A percentile compares a stretch with the other conserved stretches of the same genome.
Conservation (phyloP, 2,329 filamentous ascomycete genomes). For the Monosporascus sp. region DNA sequence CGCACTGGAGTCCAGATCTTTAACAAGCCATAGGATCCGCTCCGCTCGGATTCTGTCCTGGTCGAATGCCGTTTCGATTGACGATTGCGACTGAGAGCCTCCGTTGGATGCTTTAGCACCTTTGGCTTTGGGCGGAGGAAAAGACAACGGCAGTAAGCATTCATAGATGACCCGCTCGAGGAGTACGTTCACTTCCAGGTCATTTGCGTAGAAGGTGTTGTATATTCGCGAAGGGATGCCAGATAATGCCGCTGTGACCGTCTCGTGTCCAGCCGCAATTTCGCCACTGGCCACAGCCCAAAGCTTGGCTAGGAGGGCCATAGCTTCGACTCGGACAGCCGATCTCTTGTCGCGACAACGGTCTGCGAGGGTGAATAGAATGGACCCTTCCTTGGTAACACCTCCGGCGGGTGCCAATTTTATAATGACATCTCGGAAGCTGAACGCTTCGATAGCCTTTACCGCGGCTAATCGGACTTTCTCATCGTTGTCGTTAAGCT, state of each 20-base stretch:
- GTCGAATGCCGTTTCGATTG: conserved; percentile 47
- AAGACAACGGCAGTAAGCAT: conserved; percentile 81
- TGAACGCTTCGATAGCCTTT: conserved; percentile 74
- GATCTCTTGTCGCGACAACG: conserved; percentile 83
- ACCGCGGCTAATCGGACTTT: conserved; percentile 88
- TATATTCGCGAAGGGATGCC: conserved; percentile 82
- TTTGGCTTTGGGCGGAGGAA: conserved; percentile 65
- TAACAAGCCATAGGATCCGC: conserved; percentile 76
- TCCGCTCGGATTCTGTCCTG: conserved; percentile 76
- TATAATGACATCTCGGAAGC: conserved; percentile 72
- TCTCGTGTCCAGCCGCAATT: conserved; percentile 76
- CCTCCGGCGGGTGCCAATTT: conserved; percentile 76
- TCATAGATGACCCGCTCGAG: conserved; percentile 85
- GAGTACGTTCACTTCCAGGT: conserved; percentile 76
- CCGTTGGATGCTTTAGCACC: conserved; percentile 58
- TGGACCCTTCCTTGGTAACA: conserved; percentile 69
- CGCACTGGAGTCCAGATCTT: conserved; percentile 69
- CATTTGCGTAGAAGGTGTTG: conserved; percentile 85
- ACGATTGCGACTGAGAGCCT: conserved; percentile 46
- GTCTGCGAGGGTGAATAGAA: conserved; percentile 78
- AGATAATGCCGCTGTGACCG: conserved; percentile 68
- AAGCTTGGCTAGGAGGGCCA: conserved; percentile 76
- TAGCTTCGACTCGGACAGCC: conserved; percentile 77
- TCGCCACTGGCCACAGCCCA: conserved; percentile 94
- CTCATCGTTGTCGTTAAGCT: conserved; percentile 84